Evolutionary conservation across 495 filamentous ascomycete genomes (phyloP).

Genomic region (Podospora appendiculata): DNA sequence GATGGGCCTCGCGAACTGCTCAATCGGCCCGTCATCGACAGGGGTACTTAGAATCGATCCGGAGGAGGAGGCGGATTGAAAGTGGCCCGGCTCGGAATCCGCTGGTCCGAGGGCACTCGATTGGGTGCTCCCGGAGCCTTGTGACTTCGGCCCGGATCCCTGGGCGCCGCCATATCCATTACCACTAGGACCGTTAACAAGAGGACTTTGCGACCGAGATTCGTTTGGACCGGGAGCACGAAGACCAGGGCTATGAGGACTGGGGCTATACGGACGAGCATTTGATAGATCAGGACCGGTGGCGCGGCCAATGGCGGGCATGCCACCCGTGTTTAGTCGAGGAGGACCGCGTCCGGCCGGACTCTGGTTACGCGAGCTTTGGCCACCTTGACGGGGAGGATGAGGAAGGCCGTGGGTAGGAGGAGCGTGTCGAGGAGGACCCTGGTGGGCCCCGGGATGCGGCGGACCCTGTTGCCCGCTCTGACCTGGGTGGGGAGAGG

Average conservation of each 20-base stretch:
- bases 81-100: conserved; percentile 1
- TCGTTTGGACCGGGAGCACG: not conserved
- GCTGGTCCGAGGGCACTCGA: not conserved
- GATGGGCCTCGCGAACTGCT: conserved; percentile 22
- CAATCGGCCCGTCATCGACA: conserved; percentile 13
- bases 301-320: not conserved
- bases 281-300: not conserved
- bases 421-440: conserved; percentile 21
- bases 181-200: not conserved
- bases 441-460: conserved; percentile 3
- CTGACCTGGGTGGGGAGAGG: no score
- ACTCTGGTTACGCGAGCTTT: not conserved
- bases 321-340: not conserved
- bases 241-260: not conserved
- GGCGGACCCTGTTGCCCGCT: no score
- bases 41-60: no score
- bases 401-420: conserved; percentile 19
- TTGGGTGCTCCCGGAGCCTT: not conserved
- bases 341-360: not conserved
- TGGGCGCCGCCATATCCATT: not conserved
- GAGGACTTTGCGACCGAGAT: not conserved
- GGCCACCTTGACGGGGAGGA: conserved; percentile 1
- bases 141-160: conserved; percentile 1
- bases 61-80: not conserved
- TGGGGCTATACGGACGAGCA: not conserved